Conservation (phyloP, 2,329 filamentous ascomycete species). For the Gliomastix tumulicola region DNA sequence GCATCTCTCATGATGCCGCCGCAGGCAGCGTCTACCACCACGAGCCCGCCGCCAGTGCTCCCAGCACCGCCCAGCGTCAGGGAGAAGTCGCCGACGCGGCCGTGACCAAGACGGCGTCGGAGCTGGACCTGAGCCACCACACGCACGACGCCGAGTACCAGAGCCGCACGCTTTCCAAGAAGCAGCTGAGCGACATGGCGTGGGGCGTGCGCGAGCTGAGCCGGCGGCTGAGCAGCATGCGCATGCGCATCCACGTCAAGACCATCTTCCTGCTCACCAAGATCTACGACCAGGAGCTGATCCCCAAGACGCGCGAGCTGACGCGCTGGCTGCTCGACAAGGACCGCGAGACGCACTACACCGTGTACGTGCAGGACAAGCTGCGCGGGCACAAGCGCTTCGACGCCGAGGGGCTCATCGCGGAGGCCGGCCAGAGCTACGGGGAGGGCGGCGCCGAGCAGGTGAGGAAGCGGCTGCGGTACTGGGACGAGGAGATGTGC, state of each 20-base stretch:
- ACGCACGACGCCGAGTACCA: slow-evolving; percentile 29
- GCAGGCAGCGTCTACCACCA: slow-evolving; percentile 16
- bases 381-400: slow-evolving; percentile 67
- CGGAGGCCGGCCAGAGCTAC: slow-evolving; percentile 46
- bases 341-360: slow-evolving; percentile 61
- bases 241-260: slow-evolving; percentile 72
- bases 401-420: slow-evolving; percentile 60
- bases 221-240: slow-evolving; percentile 76
- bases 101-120: slow-evolving; percentile 36
- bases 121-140: slow-evolving; percentile 26
- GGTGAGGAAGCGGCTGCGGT: slow-evolving; percentile 55
- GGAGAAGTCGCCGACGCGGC: slow-evolving; percentile 46
- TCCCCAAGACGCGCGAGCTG: slow-evolving; percentile 70
- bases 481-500: slow-evolving; percentile 80
- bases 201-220: slow-evolving; percentile 90
- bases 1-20: slow-evolving; percentile 14
- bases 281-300: slow-evolving; percentile 75
- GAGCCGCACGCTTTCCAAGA: slow-evolving; percentile 83
- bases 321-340: slow-evolving; percentile 73
- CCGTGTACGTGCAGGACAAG: slow-evolving; percentile 76
- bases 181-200: slow-evolving; percentile 93
- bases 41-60: slow-evolving; percentile 13
- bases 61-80: no score
- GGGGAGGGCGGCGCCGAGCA: slow-evolving; percentile 23
- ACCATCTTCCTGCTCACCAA: slow-evolving; percentile 88